Conservation (phyloP, 2,329 filamentous ascomycete species). For the Neoscytalidium dimidiatum region DNA sequence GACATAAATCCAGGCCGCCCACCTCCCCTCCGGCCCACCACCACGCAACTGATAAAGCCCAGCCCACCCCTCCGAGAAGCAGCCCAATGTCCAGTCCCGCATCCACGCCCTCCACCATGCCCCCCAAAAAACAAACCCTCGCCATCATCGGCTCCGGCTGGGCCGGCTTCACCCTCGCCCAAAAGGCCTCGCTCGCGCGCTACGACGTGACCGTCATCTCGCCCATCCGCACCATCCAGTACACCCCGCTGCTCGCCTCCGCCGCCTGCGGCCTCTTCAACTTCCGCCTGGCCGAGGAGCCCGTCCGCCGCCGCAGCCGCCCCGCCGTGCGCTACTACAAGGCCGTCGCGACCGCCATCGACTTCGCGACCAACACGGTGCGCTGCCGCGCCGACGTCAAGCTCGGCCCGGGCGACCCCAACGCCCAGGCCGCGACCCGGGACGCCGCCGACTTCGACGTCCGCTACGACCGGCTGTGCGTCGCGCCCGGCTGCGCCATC, state of each 20-base stretch:
- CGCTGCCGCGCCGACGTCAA: slow-evolving; percentile 30
- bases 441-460: slow-evolving; percentile 36
- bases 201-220: slow-evolving; percentile 48
- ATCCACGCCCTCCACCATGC: not conserved
- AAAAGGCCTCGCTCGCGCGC: slow-evolving; percentile 37
- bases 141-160: slow-evolving; percentile 45
- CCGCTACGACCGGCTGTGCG: slow-evolving; percentile 44
- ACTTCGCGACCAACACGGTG: slow-evolving; percentile 38
- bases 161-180: slow-evolving; percentile 43
- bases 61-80: not conserved
- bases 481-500: slow-evolving; percentile 44
- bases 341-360: slow-evolving; percentile 41
- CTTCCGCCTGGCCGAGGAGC: slow-evolving; percentile 49
- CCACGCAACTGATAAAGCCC: not conserved
- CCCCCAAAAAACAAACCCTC: slow-evolving; percentile 15
- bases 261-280: slow-evolving; percentile 50
- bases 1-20: not conserved
- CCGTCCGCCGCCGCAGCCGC: slow-evolving; percentile 38
- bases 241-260: slow-evolving; percentile 45
- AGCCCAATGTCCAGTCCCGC: too few species aligned
- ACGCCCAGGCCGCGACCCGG: not conserved
- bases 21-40: too few species aligned
- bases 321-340: slow-evolving; percentile 39
- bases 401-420: not conserved
- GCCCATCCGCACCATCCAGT: slow-evolving; percentile 45